Base-by-base conservation (phyloP, 805 yeast species). In the Cyberlindnera misumaiensis region DNA sequence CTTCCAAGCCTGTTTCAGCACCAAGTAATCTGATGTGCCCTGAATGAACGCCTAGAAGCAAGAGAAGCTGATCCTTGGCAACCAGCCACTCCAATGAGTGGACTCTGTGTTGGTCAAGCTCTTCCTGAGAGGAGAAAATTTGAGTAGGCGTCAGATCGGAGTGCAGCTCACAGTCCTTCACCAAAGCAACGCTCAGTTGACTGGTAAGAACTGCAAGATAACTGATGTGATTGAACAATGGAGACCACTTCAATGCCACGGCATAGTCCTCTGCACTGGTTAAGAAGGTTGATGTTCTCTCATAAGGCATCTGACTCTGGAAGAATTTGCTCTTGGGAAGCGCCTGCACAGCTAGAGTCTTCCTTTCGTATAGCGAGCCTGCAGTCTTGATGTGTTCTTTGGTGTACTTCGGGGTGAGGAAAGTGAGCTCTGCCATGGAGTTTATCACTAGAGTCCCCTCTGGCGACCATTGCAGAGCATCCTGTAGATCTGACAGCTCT, bases 391-490 rank as follows among this genome's bases (percentile, higher is more conserved):
- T 26, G 10, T 26, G 35, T 8, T 40, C 39, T 11, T 47, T 39
- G 24, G 28, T 37, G 20, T 52, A 48, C 35, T 43, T 53, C 10
- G 59, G 55, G 3, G 36, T 41, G 12, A 50, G 28, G 9, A 55
- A 14, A 1, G 55, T 51, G 12, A 53, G 20, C 24, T 51, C 49
- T 11, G 44, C 40, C 2, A 28, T 10, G 1, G 55, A 46, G 38
- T 53, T 51, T 7, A 55, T 6, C 6, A 48, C 55, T n/a, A 55
- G 15, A 11, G 51, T 43, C 1, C 59, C 59, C 32, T 51, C 49
- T 2, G 47, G 42, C 1, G 55, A 32, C 59, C 59, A 55, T 12
- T 41, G 30, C 2, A 55, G 24, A 2, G 34, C 44, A 13, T 48
- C 46, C 20, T 30, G 5, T 5, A 38, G 33, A 4, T 38, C 35